A percentile compares a stretch with the other conserved stretches of the same genome.
Evolutionary conservation across 495 filamentous ascomycete genomes (phyloP).

Genomic region (Letharia columbiana): DNA sequence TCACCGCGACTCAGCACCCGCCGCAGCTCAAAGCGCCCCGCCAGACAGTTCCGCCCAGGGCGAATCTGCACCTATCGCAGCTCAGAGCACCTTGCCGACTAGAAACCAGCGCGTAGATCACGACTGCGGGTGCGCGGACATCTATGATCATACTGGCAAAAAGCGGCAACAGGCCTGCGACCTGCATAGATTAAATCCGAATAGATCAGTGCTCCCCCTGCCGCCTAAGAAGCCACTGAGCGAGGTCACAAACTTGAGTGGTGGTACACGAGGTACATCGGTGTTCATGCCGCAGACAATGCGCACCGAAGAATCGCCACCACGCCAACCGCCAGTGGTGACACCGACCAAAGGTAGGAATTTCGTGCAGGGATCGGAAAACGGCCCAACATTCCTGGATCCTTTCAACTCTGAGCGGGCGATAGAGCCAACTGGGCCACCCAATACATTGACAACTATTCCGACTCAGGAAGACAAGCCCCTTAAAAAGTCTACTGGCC

Average conservation of each 20-base stretch:
- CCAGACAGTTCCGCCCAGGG: too few relatives aligned
- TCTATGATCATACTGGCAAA: background rate
- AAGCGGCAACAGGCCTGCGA: background rate
- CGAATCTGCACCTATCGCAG: background rate
- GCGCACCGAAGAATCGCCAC: background rate
- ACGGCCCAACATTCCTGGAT: background rate
- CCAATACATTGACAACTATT: background rate
- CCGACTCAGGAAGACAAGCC: background rate
- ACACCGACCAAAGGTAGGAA: background rate
- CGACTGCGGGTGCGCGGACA: background rate
- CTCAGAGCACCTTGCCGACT: background rate
- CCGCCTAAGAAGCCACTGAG: background rate
- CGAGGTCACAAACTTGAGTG: background rate
- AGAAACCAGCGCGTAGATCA: background rate
- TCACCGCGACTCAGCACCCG: too few relatives aligned
- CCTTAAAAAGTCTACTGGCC: background rate
- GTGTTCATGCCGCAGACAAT: background rate
- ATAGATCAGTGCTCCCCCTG: background rate
- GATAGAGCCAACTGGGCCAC: background rate
- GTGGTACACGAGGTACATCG: background rate
- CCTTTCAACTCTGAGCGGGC: background rate
- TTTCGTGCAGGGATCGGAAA: background rate
- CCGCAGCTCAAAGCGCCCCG: too few relatives aligned
- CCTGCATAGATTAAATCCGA: background rate
- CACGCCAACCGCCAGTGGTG: background rate